phyloP scores from a whole-genome alignment of 2,329 filamentous ascomycete genomes.

The Albophoma yamanashiensis region DNA sequence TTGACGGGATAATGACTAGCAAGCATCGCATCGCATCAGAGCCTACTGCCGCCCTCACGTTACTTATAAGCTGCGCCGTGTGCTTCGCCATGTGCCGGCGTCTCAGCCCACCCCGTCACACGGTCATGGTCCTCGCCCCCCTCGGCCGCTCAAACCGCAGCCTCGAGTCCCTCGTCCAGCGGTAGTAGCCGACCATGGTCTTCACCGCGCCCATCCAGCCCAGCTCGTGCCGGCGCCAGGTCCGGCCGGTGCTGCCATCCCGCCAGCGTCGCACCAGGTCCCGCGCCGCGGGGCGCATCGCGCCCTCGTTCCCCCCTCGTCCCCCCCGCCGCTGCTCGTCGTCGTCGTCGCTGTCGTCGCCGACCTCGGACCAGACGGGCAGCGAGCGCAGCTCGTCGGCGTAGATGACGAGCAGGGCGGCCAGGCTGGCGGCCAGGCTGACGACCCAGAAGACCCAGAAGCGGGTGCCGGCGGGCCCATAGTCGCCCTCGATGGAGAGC shows the following conservation, averaged over 20 bases:
- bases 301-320: background rate
- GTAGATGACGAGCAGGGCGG: constrained; percentile 34
- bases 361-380: constrained; percentile 35
- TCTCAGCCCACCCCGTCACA: background rate
- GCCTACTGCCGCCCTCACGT: background rate
- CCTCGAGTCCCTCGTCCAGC: background rate
- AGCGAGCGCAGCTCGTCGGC: constrained; percentile 33
- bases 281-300: background rate
- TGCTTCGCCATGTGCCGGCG: background rate
- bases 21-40: background rate
- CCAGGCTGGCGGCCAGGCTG: constrained; percentile 23
- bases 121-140: background rate
- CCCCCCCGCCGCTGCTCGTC: background rate
- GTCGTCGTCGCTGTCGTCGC: constrained; percentile 5
- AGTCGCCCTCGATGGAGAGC: constrained; percentile 34
- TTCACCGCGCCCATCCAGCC: background rate
- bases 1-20: background rate
- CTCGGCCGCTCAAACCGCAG: background rate
- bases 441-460: constrained; percentile 41
- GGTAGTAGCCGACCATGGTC: background rate
- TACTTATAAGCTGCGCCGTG: too few species aligned
- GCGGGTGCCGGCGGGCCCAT: constrained; percentile 24
- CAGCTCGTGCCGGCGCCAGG: background rate
- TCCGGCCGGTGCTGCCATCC: background rate
- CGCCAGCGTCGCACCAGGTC: background rate